phyloP scores from a whole-genome alignment of 164 flowering plant species.

The Stephania cephalantha region DNA sequence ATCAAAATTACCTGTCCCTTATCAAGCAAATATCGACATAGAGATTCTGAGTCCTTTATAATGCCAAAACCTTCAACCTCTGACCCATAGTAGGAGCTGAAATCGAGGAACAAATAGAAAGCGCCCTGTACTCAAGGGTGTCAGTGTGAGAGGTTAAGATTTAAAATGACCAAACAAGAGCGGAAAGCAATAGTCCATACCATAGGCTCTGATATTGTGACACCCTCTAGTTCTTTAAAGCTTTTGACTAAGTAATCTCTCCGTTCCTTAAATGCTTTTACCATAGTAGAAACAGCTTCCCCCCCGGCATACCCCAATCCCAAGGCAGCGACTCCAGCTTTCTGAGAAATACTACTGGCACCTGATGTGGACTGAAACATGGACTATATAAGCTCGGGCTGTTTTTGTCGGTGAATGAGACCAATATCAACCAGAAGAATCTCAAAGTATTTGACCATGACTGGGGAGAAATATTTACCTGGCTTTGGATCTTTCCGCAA shows the following conservation, averaged over 20 bases:
- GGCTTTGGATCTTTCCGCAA: constrained; percentile 86
- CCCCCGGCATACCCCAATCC: constrained; percentile 95
- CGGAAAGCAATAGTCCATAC: constrained; percentile 23
- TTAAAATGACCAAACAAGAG: neutral
- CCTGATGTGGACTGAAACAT: constrained; percentile 75
- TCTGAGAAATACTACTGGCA: constrained; percentile 95
- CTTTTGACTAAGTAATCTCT: constrained; percentile 73
- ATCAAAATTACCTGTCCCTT: constrained; percentile 59
- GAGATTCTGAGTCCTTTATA: constrained; percentile 69
- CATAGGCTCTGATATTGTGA: constrained; percentile 85
- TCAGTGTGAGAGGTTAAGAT: neutral
- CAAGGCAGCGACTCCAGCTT: constrained; percentile 90
- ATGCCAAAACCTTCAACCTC: constrained; percentile 76
- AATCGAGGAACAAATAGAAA: constrained; percentile 81
- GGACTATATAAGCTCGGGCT: neutral
- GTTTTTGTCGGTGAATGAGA: neutral
- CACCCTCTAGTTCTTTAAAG: constrained; percentile 67
- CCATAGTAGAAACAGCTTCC: constrained; percentile 74
- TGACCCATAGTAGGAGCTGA: constrained; percentile 77
- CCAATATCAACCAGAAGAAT: neutral
- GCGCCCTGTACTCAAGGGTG: constrained; percentile 66
- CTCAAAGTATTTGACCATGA: neutral
- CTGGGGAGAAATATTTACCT: constrained; percentile 37
- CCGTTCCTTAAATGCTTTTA: constrained; percentile 78
- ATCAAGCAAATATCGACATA: constrained; percentile 79